These are phyloP conservation scores for Termitomyces sp. DNA, from an alignment of 768 basidiomycete genomes.

Conservation along the genomic window DNA sequence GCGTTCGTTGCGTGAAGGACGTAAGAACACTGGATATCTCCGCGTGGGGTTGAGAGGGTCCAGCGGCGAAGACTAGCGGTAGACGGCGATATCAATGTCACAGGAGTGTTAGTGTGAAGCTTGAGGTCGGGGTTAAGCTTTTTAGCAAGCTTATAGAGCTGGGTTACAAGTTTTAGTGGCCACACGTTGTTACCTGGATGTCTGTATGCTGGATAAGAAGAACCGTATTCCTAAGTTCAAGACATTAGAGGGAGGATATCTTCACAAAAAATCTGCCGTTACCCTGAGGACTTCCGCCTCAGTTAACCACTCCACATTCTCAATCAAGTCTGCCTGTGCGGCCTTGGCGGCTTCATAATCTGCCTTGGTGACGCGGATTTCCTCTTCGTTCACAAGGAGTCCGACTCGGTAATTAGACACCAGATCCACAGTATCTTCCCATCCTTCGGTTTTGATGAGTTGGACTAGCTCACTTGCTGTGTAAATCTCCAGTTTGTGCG, in stretches of 20 bases:
- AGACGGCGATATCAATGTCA: constrained; percentile 33
- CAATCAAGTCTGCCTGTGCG: constrained; percentile 43
- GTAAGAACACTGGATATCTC: constrained; percentile 49
- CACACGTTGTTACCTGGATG: constrained; percentile 62
- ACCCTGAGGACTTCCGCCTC: constrained; percentile 45
- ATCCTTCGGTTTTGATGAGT: constrained; percentile 38
- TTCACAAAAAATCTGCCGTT: constrained; percentile 5
- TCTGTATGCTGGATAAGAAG: constrained; percentile 45
- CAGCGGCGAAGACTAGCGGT: constrained; percentile 31
- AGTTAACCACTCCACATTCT: constrained; percentile 38
- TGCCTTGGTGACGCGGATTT: constrained; percentile 27
- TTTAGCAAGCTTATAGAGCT: constrained; percentile 43
- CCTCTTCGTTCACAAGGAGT: constrained; percentile 41
- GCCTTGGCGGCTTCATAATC: constrained; percentile 49
- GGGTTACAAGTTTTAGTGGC: constrained; percentile 77
- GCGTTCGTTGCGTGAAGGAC: constrained; percentile 87
- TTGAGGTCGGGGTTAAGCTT: constrained; percentile 29
- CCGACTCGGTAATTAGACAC: constrained; percentile 48
- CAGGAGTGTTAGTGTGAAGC: constrained; percentile 74
- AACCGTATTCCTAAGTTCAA: constrained; percentile 32
- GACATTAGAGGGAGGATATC: not conserved
- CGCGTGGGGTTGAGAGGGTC: constrained; percentile 61
- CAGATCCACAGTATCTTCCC: constrained; percentile 52
- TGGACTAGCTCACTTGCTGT: constrained; percentile 41
- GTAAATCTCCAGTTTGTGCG: constrained; percentile 51